Conservation (phyloP, 805 yeast genomes). For the Lipomyces chichibuensis region DNA sequence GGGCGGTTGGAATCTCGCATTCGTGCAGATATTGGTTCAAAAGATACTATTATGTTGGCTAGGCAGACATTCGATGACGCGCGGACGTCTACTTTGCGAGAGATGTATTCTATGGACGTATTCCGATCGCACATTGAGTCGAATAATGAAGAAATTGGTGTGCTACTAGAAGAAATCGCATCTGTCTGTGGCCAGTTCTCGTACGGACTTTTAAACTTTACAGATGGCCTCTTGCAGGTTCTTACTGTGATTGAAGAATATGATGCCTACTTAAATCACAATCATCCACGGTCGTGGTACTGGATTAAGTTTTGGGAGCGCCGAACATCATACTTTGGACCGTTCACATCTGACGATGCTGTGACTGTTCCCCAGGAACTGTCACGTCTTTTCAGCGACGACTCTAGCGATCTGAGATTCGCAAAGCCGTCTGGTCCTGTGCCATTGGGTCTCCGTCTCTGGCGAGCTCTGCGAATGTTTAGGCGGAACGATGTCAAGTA, state of each 20-base stretch:
- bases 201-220: slow-evolving; percentile 61
- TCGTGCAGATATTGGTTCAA: slow-evolving; percentile 17
- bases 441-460: slow-evolving; percentile 36
- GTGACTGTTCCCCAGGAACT: background rate
- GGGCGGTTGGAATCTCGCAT: slow-evolving; percentile 39
- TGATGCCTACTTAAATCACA: slow-evolving; percentile 31
- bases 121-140: slow-evolving; percentile 48
- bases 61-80: slow-evolving; percentile 56
- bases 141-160: slow-evolving; percentile 45
- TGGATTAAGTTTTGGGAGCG: slow-evolving; percentile 59
- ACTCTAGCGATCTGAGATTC: slow-evolving; percentile 5
- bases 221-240: slow-evolving; percentile 54
- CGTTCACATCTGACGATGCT: background rate
- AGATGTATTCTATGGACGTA: slow-evolving; percentile 59
- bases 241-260: slow-evolving; percentile 46
- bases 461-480: slow-evolving; percentile 53
- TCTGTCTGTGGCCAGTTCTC: slow-evolving; percentile 84
- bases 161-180: slow-evolving; percentile 74
- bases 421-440: background rate
- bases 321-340: background rate
- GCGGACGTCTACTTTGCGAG: slow-evolving; percentile 59
- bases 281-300: slow-evolving; percentile 46
- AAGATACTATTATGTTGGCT: background rate
- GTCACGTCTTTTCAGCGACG: background rate
- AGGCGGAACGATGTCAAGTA: slow-evolving; percentile 72